Evolutionary conservation across 2,329 filamentous ascomycete genomes (phyloP), one percentile per base, ranked within the genome.

Genomic region (Didymellaceae sp.): DNA sequence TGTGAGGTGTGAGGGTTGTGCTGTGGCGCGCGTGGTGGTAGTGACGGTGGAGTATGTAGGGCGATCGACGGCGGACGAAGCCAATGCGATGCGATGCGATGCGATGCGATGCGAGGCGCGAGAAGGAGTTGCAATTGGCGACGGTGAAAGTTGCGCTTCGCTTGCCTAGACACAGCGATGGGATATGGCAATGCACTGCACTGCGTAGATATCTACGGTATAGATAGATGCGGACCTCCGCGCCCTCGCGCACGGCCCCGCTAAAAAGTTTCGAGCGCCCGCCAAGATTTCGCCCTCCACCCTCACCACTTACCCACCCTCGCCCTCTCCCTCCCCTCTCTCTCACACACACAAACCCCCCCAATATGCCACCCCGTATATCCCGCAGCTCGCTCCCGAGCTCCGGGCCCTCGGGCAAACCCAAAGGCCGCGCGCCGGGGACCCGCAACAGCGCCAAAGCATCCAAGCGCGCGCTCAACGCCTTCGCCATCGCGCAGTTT

Each of bases 401-500:
- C 45, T 47, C 61, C 6, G 65, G 68, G 43, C 63, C 72, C 2
- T 61, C 72, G 6, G 5, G 10, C n/a, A 69, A 62, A 11, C 5
- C 30, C 8, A 49, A 48, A 17, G 41, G 45, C 30, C 45, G 43
- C 55, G 52, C 67, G n/a, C 54, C 61, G 50, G 63, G 57, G 22
- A 52, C 42, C n/a, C 66, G 67, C 4, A 75, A 76, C 51, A 74
- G 75, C 35, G 73, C 74, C 58, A 76, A 78, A 72, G 59, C 78
- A 42, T 76, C 75, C 40, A 86, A 84, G 59, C 78, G 82, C 51
- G 77, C 77, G 7, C 75, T 86, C 28, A 80, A 89, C 70, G 86
- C 86, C 17, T 83, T 86, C 57, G 76, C 86, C 20, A 86, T 86
- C 61, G 86, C 86, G n/a, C 80, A 83, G 53, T 74, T 80, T 54